Percentiles rank a stretch among this genome's conserved stretches.
Evolutionary conservation across 805 yeast species (phyloP).

Genomic region (Kluyveromyces starmeri): DNA sequence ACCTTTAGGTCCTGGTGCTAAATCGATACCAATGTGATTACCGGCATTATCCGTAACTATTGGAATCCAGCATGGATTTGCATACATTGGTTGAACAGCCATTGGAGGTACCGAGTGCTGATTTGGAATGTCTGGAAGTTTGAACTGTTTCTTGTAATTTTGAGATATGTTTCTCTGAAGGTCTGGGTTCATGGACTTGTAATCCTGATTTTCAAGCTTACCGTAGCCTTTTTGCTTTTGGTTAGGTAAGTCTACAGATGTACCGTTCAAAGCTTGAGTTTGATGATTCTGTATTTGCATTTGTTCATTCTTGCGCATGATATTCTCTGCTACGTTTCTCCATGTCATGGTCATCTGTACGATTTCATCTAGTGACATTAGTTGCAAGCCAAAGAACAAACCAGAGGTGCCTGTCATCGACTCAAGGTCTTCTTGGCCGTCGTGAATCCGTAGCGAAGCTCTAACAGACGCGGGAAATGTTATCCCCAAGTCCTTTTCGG

Average conservation of each 20-base stretch:
- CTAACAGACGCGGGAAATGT: conserved; percentile 73
- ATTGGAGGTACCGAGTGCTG: conserved; percentile 74
- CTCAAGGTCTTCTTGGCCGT: conserved; percentile 81
- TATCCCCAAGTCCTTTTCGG: conserved; percentile 73
- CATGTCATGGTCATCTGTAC: conserved; percentile 76
- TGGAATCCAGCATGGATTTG: conserved; percentile 92
- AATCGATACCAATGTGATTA: conserved; percentile 84
- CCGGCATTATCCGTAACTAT: conserved; percentile 82
- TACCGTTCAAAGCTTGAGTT: conserved; percentile 11
- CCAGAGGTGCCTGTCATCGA: conserved; percentile 63
- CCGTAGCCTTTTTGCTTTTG: conserved; percentile 23
- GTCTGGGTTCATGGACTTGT: conserved; percentile 13
- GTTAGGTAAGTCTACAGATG: conserved; percentile 16
- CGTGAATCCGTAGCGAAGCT: conserved; percentile 73
- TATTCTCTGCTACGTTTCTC: conserved; percentile 58
- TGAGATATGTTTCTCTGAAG: conserved; percentile 17
- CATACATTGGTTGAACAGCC: conserved; percentile 63
- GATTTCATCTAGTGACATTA: conserved; percentile 74
- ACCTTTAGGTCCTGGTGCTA: conserved; percentile 73
- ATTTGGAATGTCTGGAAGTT: conserved; percentile 36
- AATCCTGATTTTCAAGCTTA: conserved; percentile 12
- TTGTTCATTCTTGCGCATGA: conserved; percentile 22
- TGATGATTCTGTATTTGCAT: conserved; percentile 7
- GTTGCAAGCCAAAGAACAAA: conserved; percentile 66
- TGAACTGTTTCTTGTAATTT: conserved; percentile 27